These are phyloP conservation scores for Trichoderma arundinaceum DNA, from an alignment of 2,329 filamentous ascomycete genomes.

Conservation along the genomic window DNA sequence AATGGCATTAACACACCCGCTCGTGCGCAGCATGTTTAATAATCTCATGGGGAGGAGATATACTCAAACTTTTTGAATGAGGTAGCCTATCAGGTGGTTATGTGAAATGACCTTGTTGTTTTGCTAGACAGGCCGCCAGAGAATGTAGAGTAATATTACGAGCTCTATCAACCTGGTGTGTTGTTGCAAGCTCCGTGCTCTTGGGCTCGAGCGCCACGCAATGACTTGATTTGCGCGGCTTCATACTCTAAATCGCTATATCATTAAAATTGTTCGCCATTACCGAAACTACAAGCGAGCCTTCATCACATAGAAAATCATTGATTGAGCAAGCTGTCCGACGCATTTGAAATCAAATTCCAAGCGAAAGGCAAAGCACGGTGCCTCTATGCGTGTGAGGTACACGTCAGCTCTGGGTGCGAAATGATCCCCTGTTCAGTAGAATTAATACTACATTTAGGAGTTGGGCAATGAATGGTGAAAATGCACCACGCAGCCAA, in stretches of 20 bases:
- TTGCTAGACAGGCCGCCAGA: not conserved
- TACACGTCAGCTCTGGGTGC: not conserved
- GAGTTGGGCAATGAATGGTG: not conserved
- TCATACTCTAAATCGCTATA: not conserved
- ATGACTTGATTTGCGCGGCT: not conserved
- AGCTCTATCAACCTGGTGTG: not conserved
- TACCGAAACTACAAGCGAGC: not conserved
- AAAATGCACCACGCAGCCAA: not conserved
- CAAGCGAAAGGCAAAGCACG: not conserved
- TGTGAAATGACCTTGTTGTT: not conserved
- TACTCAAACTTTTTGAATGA: not conserved
- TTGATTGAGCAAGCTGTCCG: not conserved
- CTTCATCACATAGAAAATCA: not conserved
- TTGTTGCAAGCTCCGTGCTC: too few relatives aligned
- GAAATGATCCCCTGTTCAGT: not conserved
- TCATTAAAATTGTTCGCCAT: not conserved
- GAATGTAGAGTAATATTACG: not conserved
- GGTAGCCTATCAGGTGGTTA: not conserved
- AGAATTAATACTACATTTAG: not conserved
- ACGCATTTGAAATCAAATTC: not conserved
- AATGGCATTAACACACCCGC: not conserved
- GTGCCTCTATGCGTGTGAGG: not conserved
- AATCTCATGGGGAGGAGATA: not conserved
- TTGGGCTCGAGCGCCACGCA: not conserved
- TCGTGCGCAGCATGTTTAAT: not conserved